These are phyloP conservation scores for Psilocybe tampanensis DNA, from an alignment of 768 basidiomycete species.

Conservation along the genomic window DNA sequence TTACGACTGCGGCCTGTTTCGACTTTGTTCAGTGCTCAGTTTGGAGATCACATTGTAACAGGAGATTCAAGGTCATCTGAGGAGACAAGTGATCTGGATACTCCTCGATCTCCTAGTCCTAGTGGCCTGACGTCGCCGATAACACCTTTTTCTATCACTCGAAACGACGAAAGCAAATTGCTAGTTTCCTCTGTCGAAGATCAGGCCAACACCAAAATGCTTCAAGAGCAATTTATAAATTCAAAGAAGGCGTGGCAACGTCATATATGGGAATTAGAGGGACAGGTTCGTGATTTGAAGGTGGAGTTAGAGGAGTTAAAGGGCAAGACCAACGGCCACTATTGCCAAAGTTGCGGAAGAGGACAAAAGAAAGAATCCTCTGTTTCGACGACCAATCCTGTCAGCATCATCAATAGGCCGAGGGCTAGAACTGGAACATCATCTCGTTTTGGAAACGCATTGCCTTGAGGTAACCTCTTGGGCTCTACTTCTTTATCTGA, in stretches of 20 bases:
- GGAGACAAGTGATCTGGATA: slow-evolving; percentile 41
- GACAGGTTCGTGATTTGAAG: slow-evolving; percentile 71
- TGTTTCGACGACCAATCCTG: slow-evolving; percentile 19
- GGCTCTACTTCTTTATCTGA: slow-evolving; percentile 1
- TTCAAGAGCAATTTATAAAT: slow-evolving; percentile 63
- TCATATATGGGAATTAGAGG: slow-evolving; percentile 76
- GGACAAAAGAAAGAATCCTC: slow-evolving; percentile 30
- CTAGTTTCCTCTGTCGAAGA: slow-evolving; percentile 19
- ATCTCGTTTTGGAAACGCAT: slow-evolving; percentile 61
- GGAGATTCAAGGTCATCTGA: slow-evolving; percentile 29
- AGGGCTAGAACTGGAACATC: slow-evolving; percentile 68
- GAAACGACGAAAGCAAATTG: slow-evolving; percentile 11
- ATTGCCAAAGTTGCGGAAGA: slow-evolving; percentile 67
- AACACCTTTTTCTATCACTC: slow-evolving; percentile 14
- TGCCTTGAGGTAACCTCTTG: slow-evolving; percentile 28
- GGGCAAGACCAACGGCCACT: slow-evolving; percentile 26
- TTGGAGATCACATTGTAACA: slow-evolving; percentile 50
- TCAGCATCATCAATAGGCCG: slow-evolving; percentile 60
- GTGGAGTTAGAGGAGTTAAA: slow-evolving; percentile 64
- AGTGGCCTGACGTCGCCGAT: slow-evolving; percentile 23
- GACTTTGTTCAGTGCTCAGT: slow-evolving; percentile 72
- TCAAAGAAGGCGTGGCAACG: slow-evolving; percentile 69
- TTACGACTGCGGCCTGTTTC: slow-evolving; percentile 78
- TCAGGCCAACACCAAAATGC: slow-evolving; percentile 41
- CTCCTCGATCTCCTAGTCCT: slow-evolving; percentile 40